These are phyloP conservation scores for Hemileccinum impolitum DNA, from an alignment of 768 basidiomycete genomes.

Conservation along the genomic window DNA sequence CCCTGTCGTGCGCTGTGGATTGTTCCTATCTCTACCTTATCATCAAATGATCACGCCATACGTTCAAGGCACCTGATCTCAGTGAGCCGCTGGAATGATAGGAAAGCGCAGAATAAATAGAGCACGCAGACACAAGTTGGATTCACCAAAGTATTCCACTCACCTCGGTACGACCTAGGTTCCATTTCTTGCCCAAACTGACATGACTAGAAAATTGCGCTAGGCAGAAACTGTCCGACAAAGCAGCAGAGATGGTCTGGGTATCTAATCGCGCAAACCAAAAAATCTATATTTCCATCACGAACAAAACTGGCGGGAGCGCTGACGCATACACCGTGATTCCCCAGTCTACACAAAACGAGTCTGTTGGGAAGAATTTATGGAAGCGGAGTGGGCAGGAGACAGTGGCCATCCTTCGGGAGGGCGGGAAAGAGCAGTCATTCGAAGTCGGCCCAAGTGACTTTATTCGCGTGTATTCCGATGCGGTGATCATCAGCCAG, in stretches of 20 bases:
- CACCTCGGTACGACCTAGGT: background rate
- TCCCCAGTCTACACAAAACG: background rate
- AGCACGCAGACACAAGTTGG: background rate
- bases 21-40: background rate
- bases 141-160: background rate
- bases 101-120: too few species aligned
- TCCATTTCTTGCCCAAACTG: background rate
- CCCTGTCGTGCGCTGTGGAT: too few species aligned
- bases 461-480: slow-evolving; percentile 11
- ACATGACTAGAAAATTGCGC: too few species aligned
- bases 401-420: slow-evolving; percentile 5
- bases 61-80: too few species aligned
- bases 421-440: slow-evolving; percentile 9
- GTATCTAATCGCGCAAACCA: slow-evolving; percentile 8
- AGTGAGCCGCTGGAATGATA: too few species aligned
- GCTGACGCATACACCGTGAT: background rate
- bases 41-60: background rate
- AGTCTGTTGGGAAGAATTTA: background rate
- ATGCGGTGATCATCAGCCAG: slow-evolving; percentile 11
- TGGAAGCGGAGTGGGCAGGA: slow-evolving; percentile 11
- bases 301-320: slow-evolving; percentile 12
- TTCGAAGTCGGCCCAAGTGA: slow-evolving; percentile 12
- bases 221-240: too few species aligned
- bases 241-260: slow-evolving; percentile 14
- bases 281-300: background rate